Evolutionary conservation across 2,329 filamentous ascomycete species (phyloP).

Genomic region (Colletotrichum lentis): DNA sequence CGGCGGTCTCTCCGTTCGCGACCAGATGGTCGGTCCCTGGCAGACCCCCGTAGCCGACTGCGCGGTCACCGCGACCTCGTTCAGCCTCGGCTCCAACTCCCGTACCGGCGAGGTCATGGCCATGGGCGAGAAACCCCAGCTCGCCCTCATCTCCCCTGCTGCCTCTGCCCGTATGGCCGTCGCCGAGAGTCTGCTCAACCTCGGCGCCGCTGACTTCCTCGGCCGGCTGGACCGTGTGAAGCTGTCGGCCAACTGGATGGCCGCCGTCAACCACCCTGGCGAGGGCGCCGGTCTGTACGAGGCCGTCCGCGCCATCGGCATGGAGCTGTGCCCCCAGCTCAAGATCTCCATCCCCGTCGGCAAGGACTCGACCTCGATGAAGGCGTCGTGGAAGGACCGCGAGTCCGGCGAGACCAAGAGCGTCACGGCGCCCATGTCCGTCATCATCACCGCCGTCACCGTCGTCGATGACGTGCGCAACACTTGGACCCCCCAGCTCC

Average conservation of each 20-base stretch:
- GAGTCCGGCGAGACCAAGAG: conserved; percentile 74
- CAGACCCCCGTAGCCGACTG: conserved; percentile 94
- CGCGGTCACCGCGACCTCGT: conserved; percentile 86
- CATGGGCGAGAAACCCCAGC: conserved; percentile 89
- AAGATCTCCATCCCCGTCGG: conserved; percentile 94
- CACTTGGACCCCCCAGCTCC: conserved; percentile 93
- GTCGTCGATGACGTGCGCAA: conserved; percentile 81
- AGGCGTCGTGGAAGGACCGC: conserved; percentile 88
- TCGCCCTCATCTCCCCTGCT: conserved; percentile 88
- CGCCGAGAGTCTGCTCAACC: conserved; percentile 90
- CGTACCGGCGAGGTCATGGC: conserved; percentile 95
- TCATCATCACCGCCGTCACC: conserved; percentile 90
- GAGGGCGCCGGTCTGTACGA: conserved; percentile 94
- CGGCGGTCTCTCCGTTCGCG: conserved; percentile 84
- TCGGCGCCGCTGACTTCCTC: conserved; percentile 77
- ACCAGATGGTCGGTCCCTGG: conserved; percentile 97
- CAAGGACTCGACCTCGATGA: conserved; percentile 99
- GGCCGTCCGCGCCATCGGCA: conserved; percentile 89
- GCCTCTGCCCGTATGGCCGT: conserved; percentile 97
- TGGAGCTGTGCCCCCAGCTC: conserved; percentile 90
- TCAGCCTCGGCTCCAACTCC: conserved; percentile 70
- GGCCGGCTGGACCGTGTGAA: conserved; percentile 81
- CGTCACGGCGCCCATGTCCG: conserved; percentile 89
- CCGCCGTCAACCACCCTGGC: conserved; percentile 89
- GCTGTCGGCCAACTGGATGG: conserved; percentile 99